phyloP scores from a whole-genome alignment of 2,329 filamentous ascomycete genomes.

The Ceratocystis alfenasii region DNA sequence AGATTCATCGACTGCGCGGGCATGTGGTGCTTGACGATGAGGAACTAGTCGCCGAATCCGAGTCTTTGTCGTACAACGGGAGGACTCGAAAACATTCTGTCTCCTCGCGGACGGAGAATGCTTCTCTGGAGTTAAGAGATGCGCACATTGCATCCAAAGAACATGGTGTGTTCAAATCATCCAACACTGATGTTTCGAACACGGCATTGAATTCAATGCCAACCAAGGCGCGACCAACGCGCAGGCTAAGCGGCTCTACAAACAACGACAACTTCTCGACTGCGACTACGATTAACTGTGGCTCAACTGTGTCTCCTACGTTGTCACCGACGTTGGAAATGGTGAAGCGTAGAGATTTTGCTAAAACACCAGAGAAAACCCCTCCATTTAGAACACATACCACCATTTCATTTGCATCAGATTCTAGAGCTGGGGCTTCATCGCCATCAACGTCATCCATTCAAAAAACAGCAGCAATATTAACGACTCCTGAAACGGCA shows the following conservation, averaged over 20 bases:
- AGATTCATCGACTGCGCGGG: conserved; percentile 49
- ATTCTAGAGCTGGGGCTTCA: background rate
- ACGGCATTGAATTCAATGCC: background rate
- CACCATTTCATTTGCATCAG: conserved; percentile 5
- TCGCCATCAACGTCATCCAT: background rate
- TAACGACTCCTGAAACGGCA: background rate
- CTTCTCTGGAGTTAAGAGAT: background rate
- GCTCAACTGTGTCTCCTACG: background rate
- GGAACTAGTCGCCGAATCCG: conserved; percentile 5
- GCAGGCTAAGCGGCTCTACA: background rate
- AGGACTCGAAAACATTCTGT: background rate
- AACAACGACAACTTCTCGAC: conserved; percentile 31
- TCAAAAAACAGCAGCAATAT: too few relatives aligned
- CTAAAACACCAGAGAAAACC: background rate
- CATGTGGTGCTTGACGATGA: conserved; percentile 37
- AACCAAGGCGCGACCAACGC: background rate
- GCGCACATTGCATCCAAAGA: background rate
- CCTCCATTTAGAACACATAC: background rate
- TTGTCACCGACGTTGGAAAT: background rate
- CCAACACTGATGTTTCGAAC: background rate
- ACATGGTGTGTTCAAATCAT: background rate
- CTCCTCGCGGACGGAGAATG: background rate
- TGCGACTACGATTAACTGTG: conserved; percentile 38
- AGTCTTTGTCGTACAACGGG: background rate
- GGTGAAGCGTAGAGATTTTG: background rate